Evolutionary conservation across 306 rosid species (phyloP).

Genomic region (Bauhinia variegata): DNA sequence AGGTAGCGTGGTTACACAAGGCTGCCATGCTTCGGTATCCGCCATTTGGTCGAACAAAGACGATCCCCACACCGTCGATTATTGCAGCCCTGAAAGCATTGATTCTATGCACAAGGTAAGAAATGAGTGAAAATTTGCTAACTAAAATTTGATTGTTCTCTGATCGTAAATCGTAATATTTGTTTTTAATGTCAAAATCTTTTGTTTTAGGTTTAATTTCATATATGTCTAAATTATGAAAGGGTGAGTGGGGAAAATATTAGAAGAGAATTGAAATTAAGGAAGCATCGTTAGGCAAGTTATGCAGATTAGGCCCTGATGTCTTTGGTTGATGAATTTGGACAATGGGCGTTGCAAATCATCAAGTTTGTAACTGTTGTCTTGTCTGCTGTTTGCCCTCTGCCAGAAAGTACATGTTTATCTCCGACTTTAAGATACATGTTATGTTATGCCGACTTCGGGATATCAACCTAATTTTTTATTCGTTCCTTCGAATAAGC

Average conservation of each 20-base stretch:
- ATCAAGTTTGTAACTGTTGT: neutral
- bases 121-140: neutral
- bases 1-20: slow-evolving; percentile 86
- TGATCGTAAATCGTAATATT: neutral
- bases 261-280: neutral
- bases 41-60: slow-evolving; percentile 77
- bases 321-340: neutral
- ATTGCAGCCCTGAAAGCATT: slow-evolving; percentile 70
- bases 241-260: neutral
- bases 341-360: neutral
- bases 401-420: neutral
- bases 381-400: neutral
- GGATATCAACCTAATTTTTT: neutral
- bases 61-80: slow-evolving; percentile 61
- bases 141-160: neutral
- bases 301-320: neutral
- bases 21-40: slow-evolving; percentile 87
- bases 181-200: neutral
- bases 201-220: neutral
- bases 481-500: neutral
- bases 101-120: slow-evolving; percentile 85
- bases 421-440: neutral
- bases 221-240: neutral
- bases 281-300: neutral
- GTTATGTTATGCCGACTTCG: neutral